Evolutionary conservation across 2,329 filamentous ascomycete species (phyloP).

Genomic region (Colletotrichum spinosum): DNA sequence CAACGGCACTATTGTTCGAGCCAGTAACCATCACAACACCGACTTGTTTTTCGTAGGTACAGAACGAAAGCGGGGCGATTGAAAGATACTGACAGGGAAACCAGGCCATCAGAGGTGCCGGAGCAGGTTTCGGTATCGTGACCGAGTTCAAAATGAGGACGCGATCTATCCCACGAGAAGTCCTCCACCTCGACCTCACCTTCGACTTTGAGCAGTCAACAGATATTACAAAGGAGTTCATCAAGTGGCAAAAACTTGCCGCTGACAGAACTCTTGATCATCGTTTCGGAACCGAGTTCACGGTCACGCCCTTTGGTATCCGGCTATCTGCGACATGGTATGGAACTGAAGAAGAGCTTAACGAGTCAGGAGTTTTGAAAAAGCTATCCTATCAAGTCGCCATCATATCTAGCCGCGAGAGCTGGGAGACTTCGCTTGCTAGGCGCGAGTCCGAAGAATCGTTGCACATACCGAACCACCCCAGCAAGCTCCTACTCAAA

Average conservation of each 20-base stretch:
- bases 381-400: constrained; percentile 50
- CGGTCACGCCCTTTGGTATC: constrained; percentile 58
- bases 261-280: constrained; percentile 60
- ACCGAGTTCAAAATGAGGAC: constrained; percentile 46
- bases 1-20: constrained; percentile 41
- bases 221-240: constrained; percentile 56
- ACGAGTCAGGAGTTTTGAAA: constrained; percentile 53
- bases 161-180: constrained; percentile 54
- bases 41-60: constrained; percentile 44
- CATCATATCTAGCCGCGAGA: constrained; percentile 54
- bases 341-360: constrained; percentile 61
- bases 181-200: constrained; percentile 63
- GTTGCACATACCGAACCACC: constrained; percentile 53
- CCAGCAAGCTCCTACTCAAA: constrained; percentile 61
- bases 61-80: too few species aligned
- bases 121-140: constrained; percentile 53
- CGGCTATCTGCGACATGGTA: constrained; percentile 66
- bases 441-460: constrained; percentile 55
- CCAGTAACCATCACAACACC: constrained; percentile 38
- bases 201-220: constrained; percentile 55
- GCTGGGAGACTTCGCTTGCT: constrained; percentile 67
- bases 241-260: constrained; percentile 64
- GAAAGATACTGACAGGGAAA: neutral
- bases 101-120: constrained; percentile 44
- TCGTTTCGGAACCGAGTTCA: constrained; percentile 61